phyloP scores from a whole-genome alignment of 768 basidiomycete species.

The Coprinopsis marcescibilis region DNA sequence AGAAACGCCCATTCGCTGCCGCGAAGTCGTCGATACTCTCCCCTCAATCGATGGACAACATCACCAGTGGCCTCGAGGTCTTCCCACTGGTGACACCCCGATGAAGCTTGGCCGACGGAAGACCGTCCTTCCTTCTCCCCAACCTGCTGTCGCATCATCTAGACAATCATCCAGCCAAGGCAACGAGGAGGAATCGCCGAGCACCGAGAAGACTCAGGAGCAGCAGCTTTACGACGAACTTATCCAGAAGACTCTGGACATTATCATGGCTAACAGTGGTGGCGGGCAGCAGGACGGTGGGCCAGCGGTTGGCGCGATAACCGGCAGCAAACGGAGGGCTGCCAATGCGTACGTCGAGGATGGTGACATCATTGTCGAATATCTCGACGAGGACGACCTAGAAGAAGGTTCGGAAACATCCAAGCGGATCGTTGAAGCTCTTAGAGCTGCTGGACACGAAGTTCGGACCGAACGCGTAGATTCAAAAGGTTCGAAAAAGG shows the following conservation, averaged over 20 bases:
- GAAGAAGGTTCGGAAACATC: conserved; percentile 37
- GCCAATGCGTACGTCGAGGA: conserved; percentile 12
- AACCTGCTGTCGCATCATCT: conserved; percentile 10
- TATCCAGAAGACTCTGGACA: conserved; percentile 34
- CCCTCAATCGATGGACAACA: conserved; percentile 12
- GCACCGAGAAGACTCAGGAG: conserved; percentile 18
- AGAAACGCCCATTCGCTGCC: conserved; percentile 71
- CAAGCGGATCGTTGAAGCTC: conserved; percentile 28
- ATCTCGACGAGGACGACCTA: conserved; percentile 39
- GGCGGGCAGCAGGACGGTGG: no score
- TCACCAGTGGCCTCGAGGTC: conserved; percentile 19
- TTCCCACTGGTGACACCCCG: conserved; percentile 52
- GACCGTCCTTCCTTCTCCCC: conserved; percentile 40
- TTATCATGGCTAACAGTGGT: conserved; percentile 24
- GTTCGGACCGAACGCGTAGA: conserved; percentile 25
- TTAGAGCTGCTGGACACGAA: conserved; percentile 51
- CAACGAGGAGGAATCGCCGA: no score
- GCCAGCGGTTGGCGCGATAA: conserved; percentile 1
- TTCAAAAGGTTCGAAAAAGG: conserved; percentile 9
- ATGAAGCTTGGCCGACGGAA: conserved; percentile 45
- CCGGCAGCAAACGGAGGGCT: conserved; percentile 13
- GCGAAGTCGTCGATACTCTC: conserved; percentile 55
- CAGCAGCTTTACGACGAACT: conserved; percentile 28
- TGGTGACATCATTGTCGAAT: conserved; percentile 37
- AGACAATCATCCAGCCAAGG: no score